Conservation (phyloP, 768 basidiomycete genomes). For the Tylopilus sp. region DNA sequence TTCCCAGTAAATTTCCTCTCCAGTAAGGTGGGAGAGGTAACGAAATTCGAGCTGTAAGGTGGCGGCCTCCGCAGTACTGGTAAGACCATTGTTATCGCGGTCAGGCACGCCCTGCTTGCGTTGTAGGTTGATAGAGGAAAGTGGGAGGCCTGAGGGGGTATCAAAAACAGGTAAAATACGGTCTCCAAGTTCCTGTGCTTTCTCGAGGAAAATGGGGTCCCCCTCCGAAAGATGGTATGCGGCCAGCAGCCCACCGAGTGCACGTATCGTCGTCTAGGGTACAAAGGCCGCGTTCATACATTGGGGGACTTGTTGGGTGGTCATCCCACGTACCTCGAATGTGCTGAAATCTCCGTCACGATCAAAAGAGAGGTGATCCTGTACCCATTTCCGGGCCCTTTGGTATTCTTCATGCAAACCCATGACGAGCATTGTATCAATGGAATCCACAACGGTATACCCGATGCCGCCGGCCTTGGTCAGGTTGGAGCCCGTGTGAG, state of each 20-base stretch:
- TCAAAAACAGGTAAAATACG: conserved; percentile 83
- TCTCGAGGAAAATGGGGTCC: conserved; percentile 68
- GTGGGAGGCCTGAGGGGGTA: conserved; percentile 76
- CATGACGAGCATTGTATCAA: conserved; percentile 88
- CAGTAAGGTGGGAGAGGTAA: conserved; percentile 79
- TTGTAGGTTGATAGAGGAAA: conserved; percentile 75
- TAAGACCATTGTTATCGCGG: conserved; percentile 53
- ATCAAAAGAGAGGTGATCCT: conserved; percentile 65
- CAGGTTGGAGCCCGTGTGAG: conserved; percentile 71
- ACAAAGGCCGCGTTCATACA: conserved; percentile 4
- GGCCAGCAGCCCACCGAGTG: conserved; percentile 86
- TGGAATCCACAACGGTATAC: conserved; percentile 83
- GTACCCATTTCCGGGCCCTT: conserved; percentile 77
- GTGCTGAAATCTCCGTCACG: conserved; percentile 78
- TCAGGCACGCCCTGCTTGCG: conserved; percentile 57
- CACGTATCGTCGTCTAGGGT: conserved; percentile 81
- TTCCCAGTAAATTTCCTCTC: conserved; percentile 76
- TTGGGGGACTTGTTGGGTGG: neutral
- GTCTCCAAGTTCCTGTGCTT: conserved; percentile 80
- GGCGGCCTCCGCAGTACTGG: conserved; percentile 82
- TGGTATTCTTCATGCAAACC: conserved; percentile 75
- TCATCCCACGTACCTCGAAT: conserved; percentile 67
- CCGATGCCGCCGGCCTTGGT: conserved; percentile 79
- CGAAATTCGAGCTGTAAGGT: conserved; percentile 90
- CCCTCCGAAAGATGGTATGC: conserved; percentile 74